A percentile compares a stretch with the other conserved stretches of the same genome.
Conservation (phyloP, 164 flowering plant genomes). For the Vitis cinerea region DNA sequence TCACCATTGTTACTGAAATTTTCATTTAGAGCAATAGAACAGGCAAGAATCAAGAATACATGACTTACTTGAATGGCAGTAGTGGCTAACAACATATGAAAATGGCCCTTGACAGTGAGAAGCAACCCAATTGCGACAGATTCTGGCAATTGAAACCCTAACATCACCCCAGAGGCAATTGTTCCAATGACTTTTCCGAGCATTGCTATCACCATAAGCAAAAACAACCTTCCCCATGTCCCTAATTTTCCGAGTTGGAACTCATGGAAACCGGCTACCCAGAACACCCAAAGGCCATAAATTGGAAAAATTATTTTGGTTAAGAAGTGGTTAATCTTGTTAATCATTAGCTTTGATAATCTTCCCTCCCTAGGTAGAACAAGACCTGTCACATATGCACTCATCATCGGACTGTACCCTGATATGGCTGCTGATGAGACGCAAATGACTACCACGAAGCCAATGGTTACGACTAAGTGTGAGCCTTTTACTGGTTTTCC, state of each 20-base stretch:
- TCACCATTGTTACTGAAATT: no score
- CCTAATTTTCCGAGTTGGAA: constrained; percentile 7
- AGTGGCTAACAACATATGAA: constrained; percentile 17
- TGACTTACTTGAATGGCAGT: constrained; percentile 35
- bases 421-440: constrained; percentile 14
- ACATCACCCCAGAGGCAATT: constrained; percentile 22
- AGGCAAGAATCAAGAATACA: neutral
- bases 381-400: constrained; percentile 59
- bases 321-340: constrained; percentile 50
- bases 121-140: constrained; percentile 54
- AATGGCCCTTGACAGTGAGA: constrained; percentile 50
- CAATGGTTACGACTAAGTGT: constrained; percentile 50
- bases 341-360: constrained; percentile 44
- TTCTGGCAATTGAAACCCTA: constrained; percentile 51
- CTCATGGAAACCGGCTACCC: constrained; percentile 10
- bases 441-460: constrained; percentile 34
- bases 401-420: constrained; percentile 35
- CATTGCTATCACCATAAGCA: constrained; percentile 20
- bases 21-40: no score
- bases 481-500: constrained; percentile 64
- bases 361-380: constrained; percentile 60
- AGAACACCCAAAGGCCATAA: constrained; percentile 53
- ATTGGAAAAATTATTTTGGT: constrained; percentile 44
- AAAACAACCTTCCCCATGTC: constrained; percentile 31
- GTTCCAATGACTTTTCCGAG: constrained; percentile 57